Base-by-base conservation (phyloP, 164 flowering plant species). In the Pachysandra terminalis region DNA sequence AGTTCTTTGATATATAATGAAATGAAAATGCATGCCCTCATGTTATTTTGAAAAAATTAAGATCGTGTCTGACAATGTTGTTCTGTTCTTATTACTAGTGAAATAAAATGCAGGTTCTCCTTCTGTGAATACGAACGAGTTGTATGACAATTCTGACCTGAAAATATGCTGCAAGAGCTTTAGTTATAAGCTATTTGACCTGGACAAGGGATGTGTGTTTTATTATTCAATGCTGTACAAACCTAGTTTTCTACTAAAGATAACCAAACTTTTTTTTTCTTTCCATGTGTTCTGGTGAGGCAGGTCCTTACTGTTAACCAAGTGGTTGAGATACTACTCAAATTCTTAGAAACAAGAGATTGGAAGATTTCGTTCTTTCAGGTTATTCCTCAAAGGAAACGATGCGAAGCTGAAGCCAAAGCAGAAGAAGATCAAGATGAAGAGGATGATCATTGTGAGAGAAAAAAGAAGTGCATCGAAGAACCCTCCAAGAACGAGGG, bases 231-330 rank as follows among this genome's bases (percentile, higher is more conserved):
- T 10, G 10, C 45, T 40, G 45, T 5, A 40, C 5, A 40, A 40
- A 40, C 7, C 10, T 40, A 40, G 10, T 40, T 35, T 13, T 25
- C n/a, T 60, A 37, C 35, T 60, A 9, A 19, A 1, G 49, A n/a
- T 21, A 19, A 19, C 16, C 21, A 19, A 21, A 9, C 24, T 27
- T 49, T 21, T 12, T 16, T 35, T 66, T 26, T 5, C 7, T 26
- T 59, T 19, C 60, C 5, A 24, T 52, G 23, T 52, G 12, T 32
- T 32, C 64, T 45, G 49, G 66, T 10, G 60, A 61, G 17, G 73
- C 85, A 94, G 98, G 96, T 95, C 26, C 88, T 95, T 5, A 95
- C 99, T 12, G 99, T 95, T 75, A 92, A 95, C 70, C 97, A 92
- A 83, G 99, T 92, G 65, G 68, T 92, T 27, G 99, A 92, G 83